Evolutionary conservation across 306 rosid genomes (phyloP).

Genomic region (Rosa chinensis): DNA sequence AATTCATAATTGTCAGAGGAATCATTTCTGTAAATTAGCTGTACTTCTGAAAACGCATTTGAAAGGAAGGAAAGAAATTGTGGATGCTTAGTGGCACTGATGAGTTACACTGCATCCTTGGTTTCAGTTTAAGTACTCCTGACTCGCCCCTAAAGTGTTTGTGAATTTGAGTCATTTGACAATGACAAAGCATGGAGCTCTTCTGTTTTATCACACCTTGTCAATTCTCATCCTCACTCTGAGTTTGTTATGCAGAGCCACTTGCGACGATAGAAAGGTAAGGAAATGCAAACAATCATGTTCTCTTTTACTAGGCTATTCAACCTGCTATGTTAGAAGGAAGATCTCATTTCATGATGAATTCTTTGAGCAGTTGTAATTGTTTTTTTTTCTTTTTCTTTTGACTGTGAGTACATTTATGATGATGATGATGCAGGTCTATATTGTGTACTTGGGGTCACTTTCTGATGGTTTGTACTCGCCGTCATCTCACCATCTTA

Average conservation of each 20-base stretch:
- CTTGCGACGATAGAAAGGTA: background rate
- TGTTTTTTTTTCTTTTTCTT: background rate
- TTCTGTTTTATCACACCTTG: background rate
- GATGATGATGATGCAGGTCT: background rate
- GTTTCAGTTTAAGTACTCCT: background rate
- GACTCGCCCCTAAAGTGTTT: background rate
- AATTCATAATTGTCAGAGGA: background rate
- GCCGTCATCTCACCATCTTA: conserved; percentile 8
- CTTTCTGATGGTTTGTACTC: background rate
- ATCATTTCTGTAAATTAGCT: background rate
- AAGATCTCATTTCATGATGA: background rate
- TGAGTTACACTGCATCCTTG: background rate
- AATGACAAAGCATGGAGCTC: conserved; percentile 1
- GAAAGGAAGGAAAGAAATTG: background rate
- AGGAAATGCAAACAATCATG: background rate
- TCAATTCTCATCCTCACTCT: background rate
- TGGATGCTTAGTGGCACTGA: background rate
- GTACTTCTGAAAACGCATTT: background rate
- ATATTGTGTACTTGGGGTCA: conserved; percentile 24
- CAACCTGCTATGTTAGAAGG: background rate
- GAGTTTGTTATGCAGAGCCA: background rate
- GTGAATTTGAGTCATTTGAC: background rate
- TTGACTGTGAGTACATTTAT: background rate
- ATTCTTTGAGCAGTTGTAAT: background rate
- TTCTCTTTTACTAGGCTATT: background rate